Evolutionary conservation across 495 filamentous ascomycete genomes (phyloP).

Genomic region (Penicillium daleae): DNA sequence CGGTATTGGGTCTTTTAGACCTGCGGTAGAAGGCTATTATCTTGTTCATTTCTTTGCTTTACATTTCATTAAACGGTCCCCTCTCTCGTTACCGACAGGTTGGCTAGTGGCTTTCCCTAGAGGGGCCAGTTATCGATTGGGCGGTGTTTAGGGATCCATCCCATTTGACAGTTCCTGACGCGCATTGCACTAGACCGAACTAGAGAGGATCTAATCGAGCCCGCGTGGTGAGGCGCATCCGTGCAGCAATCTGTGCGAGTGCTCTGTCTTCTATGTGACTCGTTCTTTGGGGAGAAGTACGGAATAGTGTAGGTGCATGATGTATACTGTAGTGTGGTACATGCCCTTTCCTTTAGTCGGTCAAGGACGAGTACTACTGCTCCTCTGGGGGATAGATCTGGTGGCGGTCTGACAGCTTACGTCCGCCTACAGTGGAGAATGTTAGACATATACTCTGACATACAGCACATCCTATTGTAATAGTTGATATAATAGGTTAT

Average conservation of each 20-base stretch:
- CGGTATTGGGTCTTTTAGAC: background rate
- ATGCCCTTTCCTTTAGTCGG: too few species aligned
- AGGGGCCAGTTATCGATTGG: background rate
- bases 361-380: too few species aligned
- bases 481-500: too few species aligned
- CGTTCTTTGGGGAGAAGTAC: background rate
- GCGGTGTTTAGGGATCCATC: background rate
- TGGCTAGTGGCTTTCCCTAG: background rate
- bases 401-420: constrained; percentile 7
- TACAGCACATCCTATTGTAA: too few species aligned
- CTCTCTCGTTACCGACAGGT: background rate
- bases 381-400: constrained; percentile 3
- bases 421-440: background rate
- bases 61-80: background rate
- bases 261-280: background rate
- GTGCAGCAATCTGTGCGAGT: background rate
- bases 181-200: constrained; percentile 6
- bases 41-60: background rate
- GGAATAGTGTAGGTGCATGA: too few species aligned
- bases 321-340: too few species aligned
- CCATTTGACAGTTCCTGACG: constrained; percentile 6
- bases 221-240: background rate
- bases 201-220: background rate
- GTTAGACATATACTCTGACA: too few species aligned
- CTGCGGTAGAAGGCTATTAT: too few species aligned